Evolutionary conservation across 78 protist genomes (phyloP).

Genomic region (Chrysochromulina tobinii): DNA sequence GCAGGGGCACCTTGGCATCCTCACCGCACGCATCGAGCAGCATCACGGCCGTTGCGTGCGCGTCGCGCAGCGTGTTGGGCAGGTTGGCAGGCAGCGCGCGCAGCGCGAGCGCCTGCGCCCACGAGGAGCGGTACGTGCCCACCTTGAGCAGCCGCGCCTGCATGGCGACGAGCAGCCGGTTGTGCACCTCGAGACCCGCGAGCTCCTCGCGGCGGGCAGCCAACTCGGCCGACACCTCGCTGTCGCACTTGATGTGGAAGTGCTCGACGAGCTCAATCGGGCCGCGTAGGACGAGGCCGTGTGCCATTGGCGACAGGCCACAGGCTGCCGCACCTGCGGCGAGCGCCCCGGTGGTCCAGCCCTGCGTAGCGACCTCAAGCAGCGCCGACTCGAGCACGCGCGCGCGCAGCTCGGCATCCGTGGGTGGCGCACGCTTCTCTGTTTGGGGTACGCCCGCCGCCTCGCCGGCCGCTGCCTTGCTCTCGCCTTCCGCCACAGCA

Average conservation of each 20-base stretch:
- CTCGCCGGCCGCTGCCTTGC: no score
- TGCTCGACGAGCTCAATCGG: background rate
- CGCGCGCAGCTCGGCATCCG: background rate
- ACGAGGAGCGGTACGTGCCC: background rate
- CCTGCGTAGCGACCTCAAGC: background rate
- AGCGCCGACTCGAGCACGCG: slow-evolving; percentile 6
- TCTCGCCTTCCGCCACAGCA: no score
- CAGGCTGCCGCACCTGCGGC: background rate
- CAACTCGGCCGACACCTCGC: background rate
- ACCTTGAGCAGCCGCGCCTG: background rate
- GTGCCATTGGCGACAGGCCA: background rate
- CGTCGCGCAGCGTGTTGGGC: background rate
- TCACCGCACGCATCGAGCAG: background rate
- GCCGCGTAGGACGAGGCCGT: background rate
- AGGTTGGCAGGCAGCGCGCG: background rate
- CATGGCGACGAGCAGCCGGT: background rate
- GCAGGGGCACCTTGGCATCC: background rate
- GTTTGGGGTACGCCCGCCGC: no score
- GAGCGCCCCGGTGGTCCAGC: background rate
- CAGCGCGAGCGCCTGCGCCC: slow-evolving; percentile 24
- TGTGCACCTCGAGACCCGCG: background rate
- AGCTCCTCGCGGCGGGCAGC: background rate
- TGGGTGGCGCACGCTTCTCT: no score
- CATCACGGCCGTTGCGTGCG: background rate
- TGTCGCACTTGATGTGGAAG: background rate